Evolutionary conservation across 2,329 filamentous ascomycete genomes (phyloP).

Genomic region (Aciculosporium take): DNA sequence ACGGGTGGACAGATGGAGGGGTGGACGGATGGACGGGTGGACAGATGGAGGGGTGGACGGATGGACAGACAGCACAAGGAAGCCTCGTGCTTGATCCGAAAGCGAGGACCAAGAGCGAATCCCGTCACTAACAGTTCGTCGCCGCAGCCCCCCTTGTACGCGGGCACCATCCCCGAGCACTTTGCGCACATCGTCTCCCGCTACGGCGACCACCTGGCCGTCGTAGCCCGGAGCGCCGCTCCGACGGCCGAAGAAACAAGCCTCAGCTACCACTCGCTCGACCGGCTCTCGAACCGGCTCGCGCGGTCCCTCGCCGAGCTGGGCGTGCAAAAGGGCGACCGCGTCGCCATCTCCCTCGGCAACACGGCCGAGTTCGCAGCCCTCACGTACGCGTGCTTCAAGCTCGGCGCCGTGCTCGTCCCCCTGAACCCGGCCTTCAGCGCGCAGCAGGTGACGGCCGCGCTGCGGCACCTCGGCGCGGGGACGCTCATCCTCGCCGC

Average conservation of each 20-base stretch:
- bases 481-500: slow-evolving; percentile 70
- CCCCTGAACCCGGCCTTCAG: slow-evolving; percentile 89
- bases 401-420: slow-evolving; percentile 87
- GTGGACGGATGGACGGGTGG: no score
- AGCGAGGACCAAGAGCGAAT: no score
- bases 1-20: no score
- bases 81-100: no score
- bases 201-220: slow-evolving; percentile 49
- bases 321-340: slow-evolving; percentile 67
- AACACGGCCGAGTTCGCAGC: slow-evolving; percentile 75
- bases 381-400: slow-evolving; percentile 80
- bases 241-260: slow-evolving; percentile 32
- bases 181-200: slow-evolving; percentile 50
- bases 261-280: slow-evolving; percentile 62
- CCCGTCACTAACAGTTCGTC: background rate
- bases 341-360: slow-evolving; percentile 74
- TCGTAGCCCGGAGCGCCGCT: slow-evolving; percentile 38
- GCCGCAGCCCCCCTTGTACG: slow-evolving; percentile 49
- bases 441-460: slow-evolving; percentile 59
- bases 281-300: slow-evolving; percentile 60
- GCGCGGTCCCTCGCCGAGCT: slow-evolving; percentile 54
- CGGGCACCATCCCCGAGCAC: slow-evolving; percentile 57
- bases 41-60: no score
- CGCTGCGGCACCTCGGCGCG: slow-evolving; percentile 59
- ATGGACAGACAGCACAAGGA: no score